Base-by-base conservation (phyloP, 768 basidiomycete genomes). In the Scleroderma bovista region DNA sequence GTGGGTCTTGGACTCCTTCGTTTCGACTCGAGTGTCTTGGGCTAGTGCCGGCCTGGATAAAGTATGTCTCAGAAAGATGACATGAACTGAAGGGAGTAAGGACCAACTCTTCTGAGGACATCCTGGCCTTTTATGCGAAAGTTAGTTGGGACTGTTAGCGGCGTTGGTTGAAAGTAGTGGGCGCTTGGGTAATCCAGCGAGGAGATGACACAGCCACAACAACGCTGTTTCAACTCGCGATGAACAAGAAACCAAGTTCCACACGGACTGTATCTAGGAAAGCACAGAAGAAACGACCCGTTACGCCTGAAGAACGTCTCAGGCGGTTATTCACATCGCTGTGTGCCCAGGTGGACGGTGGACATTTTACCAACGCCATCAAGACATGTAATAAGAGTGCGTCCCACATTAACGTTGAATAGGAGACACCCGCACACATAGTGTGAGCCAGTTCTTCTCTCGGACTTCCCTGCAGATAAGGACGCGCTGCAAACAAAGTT, bases 321-420 rank as follows among this genome's bases (percentile, higher is more conserved):
- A 83, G 78, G 60, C 77, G 81, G 16, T 71, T 88, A 46, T 93
- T 88, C 69, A 81, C 79, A 44, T 87, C 88, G 34, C 70, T 96
- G 3, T 85, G 81, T 62, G 86, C 88, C 10, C 93, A 95, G 64
- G 84, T 94, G 58, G 90, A 94, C 54, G 90, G 86, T n/a, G 88
- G 86, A 2, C 83, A 93, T 69, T 84, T 91, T 62, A 68, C 71
- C 39, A 92, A 91, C 59, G 92, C 91, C 23, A 77, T 93, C 61
- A 90, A 85, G 77, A 93, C 93, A 54, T 93, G 90, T 72, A 86
- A 92, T 69, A 93, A 91, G 74, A 87, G 93, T 91, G 59, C 51
- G 81, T 74, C 49, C 53, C 29, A 34, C 50, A 46, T 34, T 59
- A 57, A 53, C 56, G 23, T 51, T 62, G 26, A 29, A 29, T 47